Evolutionary conservation across 1,284 basidiomycete species (phyloP).

Genomic region (Pseudomicrostroma phylloplanum): DNA sequence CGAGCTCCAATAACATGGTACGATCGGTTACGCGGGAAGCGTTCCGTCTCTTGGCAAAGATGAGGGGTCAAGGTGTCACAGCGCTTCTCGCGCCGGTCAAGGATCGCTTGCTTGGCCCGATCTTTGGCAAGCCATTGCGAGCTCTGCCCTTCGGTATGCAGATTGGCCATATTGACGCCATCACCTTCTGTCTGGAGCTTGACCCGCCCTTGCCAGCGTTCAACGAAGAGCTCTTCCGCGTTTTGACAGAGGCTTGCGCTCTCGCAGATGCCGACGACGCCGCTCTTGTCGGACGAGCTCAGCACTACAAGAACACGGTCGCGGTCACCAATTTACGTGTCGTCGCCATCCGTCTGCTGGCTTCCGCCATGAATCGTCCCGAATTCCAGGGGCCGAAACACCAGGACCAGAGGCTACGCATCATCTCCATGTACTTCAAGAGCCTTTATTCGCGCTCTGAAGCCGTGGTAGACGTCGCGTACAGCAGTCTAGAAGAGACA

Average conservation of each 20-base stretch:
- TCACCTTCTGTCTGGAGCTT: constrained; percentile 77
- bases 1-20: constrained; percentile 78
- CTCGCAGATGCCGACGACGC: constrained; percentile 91
- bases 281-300: constrained; percentile 63
- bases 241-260: constrained; percentile 88
- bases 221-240: constrained; percentile 83
- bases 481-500: constrained; percentile 84
- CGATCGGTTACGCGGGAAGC: constrained; percentile 77
- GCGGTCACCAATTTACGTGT: constrained; percentile 90
- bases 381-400: constrained; percentile 61
- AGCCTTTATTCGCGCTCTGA: constrained; percentile 88
- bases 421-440: constrained; percentile 96
- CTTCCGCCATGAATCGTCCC: constrained; percentile 86
- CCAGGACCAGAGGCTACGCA: constrained; percentile 60
- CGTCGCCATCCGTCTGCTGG: constrained; percentile 85
- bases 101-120: constrained; percentile 77
- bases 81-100: constrained; percentile 79
- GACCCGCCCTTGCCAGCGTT: constrained; percentile 80
- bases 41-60: constrained; percentile 71
- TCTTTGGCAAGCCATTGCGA: constrained; percentile 93
- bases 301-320: constrained; percentile 70
- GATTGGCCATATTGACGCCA: constrained; percentile 95
- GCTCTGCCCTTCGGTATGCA: constrained; percentile 93
- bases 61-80: constrained; percentile 66
- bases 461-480: constrained; percentile 92